Evolutionary conservation across 371 early-diverging fungal species (phyloP), one percentile per base, ranked within the genome.

Genomic region (Rhizopus arrhizus): DNA sequence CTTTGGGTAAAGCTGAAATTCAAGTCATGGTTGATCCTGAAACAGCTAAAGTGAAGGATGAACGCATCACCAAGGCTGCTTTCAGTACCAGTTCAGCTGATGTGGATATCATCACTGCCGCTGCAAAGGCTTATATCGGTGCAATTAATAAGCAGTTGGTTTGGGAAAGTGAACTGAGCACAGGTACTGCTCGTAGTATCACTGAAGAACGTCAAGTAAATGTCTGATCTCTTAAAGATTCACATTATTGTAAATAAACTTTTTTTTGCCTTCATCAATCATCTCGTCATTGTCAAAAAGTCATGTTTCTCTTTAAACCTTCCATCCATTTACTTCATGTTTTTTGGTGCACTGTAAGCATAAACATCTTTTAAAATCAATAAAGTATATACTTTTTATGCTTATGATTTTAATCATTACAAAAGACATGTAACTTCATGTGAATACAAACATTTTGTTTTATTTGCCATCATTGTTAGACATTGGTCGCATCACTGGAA

Each of bases 1-100:
- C 95, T 16, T 73, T 94, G 29, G 96, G 94, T 50, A 85, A 91
- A 65, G 95, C 92, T 36, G 77, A 86, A 1, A 92, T 95, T 43
- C 88, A 89, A 61, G 81, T 95, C 54, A 75, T 75, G 13, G 77
- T 68, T 16, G 77, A 69, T 36, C 7, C 68, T 31, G 42, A 31
- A 45, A 56, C 51, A 15, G n/a, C 48, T 3, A 43, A 47, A 2
- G 56, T 38, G 46, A 16, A 47, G 4, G 66, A 69, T 53, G 65
- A 51, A 15, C 66, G 61, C 46, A 31, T 61, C 5, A 15, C 64
- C 6, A 69, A 75, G 52, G 76, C 74, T 11, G 80, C 82, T 12
- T 90, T 83, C 71, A 73, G 77, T 40, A 90, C 94, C 5, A 83
- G 89, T 22, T 88, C 90, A 12, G 85, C 89, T 0, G 91, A 95